These are phyloP conservation scores for Coniella vitis DNA, from an alignment of 2,329 filamentous ascomycete genomes.

Conservation along the genomic window DNA sequence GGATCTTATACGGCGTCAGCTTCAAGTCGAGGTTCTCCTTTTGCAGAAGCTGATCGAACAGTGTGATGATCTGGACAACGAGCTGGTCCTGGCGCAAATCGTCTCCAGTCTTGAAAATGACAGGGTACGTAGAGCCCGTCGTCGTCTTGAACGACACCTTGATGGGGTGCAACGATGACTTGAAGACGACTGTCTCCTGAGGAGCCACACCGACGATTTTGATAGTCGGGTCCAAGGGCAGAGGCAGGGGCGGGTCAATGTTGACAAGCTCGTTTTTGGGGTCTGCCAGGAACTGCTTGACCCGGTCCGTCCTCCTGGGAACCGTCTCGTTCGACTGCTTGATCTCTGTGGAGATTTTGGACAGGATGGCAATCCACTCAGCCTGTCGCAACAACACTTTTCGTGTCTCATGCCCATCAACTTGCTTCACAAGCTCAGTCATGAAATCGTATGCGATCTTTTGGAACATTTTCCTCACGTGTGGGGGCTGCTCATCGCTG, in stretches of 20 bases:
- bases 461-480: conserved; percentile 79
- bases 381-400: conserved; percentile 78
- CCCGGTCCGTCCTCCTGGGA: conserved; percentile 70
- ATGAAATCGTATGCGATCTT: conserved; percentile 97
- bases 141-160: conserved; percentile 84
- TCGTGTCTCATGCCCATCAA: conserved; percentile 65
- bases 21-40: conserved; percentile 97
- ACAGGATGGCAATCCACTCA: conserved; percentile 79
- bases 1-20: conserved; percentile 89
- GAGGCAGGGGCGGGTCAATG: conserved; percentile 79
- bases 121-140: conserved; percentile 71
- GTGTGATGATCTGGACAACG: conserved; percentile 91
- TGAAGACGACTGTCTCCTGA: conserved; percentile 87
- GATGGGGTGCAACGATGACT: conserved; percentile 86
- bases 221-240: conserved; percentile 82
- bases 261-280: conserved; percentile 79
- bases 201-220: conserved; percentile 72
- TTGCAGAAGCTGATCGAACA: conserved; percentile 92
- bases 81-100: conserved; percentile 95
- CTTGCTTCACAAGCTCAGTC: conserved; percentile 68
- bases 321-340: conserved; percentile 73
- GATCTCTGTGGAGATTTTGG: conserved; percentile 83
- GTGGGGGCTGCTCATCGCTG: conserved; percentile 65
- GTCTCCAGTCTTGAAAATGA: conserved; percentile 96
- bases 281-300: conserved; percentile 80